Percentiles rank a stretch among this genome's conserved stretches.
Evolutionary conservation across 805 yeast species (phyloP).

Genomic region (Isabelozyma heimii): DNA sequence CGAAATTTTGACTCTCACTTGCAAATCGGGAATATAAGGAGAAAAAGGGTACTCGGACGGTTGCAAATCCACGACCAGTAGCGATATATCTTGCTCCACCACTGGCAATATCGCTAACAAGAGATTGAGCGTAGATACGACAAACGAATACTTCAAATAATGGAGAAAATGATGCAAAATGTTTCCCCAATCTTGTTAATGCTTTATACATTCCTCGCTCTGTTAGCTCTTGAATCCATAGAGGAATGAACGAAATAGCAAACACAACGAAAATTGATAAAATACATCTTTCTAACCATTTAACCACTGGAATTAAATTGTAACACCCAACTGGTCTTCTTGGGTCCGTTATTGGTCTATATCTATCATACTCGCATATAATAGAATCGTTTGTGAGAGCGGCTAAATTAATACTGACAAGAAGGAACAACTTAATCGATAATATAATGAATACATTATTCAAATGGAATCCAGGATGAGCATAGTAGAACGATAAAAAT

Average conservation of each 20-base stretch:
- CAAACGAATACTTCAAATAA: constrained; percentile 82
- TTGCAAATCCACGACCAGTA: constrained; percentile 85
- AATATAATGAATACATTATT: constrained; percentile 76
- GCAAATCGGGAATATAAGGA: constrained; percentile 76
- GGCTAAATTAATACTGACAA: constrained; percentile 68
- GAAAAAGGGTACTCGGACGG: constrained; percentile 74
- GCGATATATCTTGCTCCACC: constrained; percentile 89
- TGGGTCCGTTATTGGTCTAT: constrained; percentile 66
- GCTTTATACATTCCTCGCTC: constrained; percentile 83
- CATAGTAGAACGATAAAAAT: constrained; percentile 79
- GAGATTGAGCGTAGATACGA: constrained; percentile 71
- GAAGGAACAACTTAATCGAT: constrained; percentile 69
- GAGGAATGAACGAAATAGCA: constrained; percentile 76
- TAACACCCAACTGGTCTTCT: constrained; percentile 69
- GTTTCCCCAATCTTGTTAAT: constrained; percentile 64
- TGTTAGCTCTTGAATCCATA: constrained; percentile 73
- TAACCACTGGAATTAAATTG: constrained; percentile 69
- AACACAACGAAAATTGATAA: constrained; percentile 79
- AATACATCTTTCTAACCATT: constrained; percentile 81
- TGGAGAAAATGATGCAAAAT: constrained; percentile 69
- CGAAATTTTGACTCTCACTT: constrained; percentile 61
- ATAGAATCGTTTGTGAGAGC: constrained; percentile 72
- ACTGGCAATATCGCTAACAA: constrained; percentile 67
- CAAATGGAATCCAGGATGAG: constrained; percentile 85
- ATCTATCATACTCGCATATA: constrained; percentile 63